Evolutionary conservation across 73 alveolate species (phyloP), one percentile per base, ranked within the genome.

Genomic region (Paramecium octaurelia): DNA sequence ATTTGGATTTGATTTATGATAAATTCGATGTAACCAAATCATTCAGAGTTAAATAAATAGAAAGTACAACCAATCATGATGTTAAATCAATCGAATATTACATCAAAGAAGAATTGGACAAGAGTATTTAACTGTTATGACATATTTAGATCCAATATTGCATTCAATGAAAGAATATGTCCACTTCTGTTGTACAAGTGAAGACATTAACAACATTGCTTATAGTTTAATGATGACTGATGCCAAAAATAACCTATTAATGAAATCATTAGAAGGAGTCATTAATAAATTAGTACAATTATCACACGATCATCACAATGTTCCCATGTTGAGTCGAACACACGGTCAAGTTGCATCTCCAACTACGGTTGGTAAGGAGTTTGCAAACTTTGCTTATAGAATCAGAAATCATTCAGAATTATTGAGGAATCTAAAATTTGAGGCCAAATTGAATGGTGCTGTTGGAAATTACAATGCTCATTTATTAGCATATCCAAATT

Each of bases 311-410:
- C 84, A 86, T 46, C 94, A 98, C 8, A 92, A 58, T 42, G 93
- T 93, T 40, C 99, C 99, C 3, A 96, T 97, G 98, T 96, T 97
- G 94, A 50, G 96, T 36, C 93, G 99, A 88, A 97, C 99, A 23
- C 99, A 97, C 76, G 99, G 99, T 1, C 95, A 97, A 69, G 93
- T 98, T 3, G 99, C 99, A 14, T 88, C 99, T 27, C 99, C 99
- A 12, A 95, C 99, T 3, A 97, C 99, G 3, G 97, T 97, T 4
- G 95, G 99, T 12, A 97, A 97, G 75, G 99, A 97, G 89, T 23
- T 97, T 42, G 98, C 99, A 8, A 97, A 97, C 86, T 95, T 95
- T 73, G 98, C 96, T 5, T 96, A 94, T 92, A 95, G 99, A 93
- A 70, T 96, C 14, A 89, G 95, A 24, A 70, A 93, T 58, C 93